phyloP scores from a whole-genome alignment of 2,329 filamentous ascomycete genomes.

The Fusarium nodosum region DNA sequence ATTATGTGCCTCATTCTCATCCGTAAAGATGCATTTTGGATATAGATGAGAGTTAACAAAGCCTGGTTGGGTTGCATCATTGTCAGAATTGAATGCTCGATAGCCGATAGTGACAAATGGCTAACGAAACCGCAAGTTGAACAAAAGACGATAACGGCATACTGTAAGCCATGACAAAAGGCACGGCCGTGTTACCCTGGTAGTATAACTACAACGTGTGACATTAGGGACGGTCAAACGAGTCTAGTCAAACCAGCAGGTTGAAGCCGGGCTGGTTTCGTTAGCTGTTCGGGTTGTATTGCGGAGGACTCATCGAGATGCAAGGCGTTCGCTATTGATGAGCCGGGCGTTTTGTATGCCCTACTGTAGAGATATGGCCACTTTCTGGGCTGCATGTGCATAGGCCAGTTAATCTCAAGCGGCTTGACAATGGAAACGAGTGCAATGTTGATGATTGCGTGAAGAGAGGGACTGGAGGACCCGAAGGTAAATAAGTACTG shows the following conservation, averaged over 20 bases:
- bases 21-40: constrained; percentile 37
- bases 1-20: constrained; percentile 20
- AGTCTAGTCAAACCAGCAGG: constrained; percentile 15
- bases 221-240: constrained; percentile 8
- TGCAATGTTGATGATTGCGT: constrained; percentile 28
- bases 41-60: constrained; percentile 41
- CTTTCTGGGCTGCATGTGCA: constrained; percentile 26
- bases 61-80: constrained; percentile 30
- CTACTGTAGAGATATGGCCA: constrained; percentile 17
- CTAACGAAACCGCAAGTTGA: background rate
- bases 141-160: background rate
- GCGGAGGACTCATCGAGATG: constrained; percentile 28
- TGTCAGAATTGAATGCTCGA: constrained; percentile 9
- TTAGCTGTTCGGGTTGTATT: constrained; percentile 14
- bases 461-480: constrained; percentile 15
- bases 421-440: constrained; percentile 26
- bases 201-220: constrained; percentile 10
- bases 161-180: background rate
- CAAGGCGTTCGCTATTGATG: constrained; percentile 8
- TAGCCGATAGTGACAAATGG: constrained; percentile 12
- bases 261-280: background rate
- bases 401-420: constrained; percentile 10
- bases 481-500: constrained; percentile 15
- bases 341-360: constrained; percentile 16
- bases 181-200: constrained; percentile 10